Evolutionary conservation across 2,329 filamentous ascomycete genomes (phyloP), one percentile per base, ranked within the genome.

Genomic region (Cladosporium austrohemisphaericum): DNA sequence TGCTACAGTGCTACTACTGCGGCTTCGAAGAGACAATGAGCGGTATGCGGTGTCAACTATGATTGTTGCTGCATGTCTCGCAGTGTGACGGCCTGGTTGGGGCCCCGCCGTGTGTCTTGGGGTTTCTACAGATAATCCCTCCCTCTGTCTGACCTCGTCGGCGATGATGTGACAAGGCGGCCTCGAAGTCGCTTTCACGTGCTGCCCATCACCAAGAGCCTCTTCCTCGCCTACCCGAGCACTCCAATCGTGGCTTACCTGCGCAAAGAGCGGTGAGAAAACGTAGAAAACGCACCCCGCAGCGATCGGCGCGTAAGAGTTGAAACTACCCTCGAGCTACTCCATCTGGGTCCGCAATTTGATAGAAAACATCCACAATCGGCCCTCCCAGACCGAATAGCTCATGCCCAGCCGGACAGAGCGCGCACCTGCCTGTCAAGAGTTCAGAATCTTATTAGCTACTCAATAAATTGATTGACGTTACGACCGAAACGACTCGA

Each of bases 201-300:
- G 38, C 38, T 20, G 25, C 38, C 18, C 38, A 28, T 41, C 38
- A 19, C 38, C 14, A 45, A 36, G 29, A 45, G 41, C 13, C 41
- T 45, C 20, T 14, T 40, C 22, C 14, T 40, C 14, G 37, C 28
- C 28, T 22, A 40, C 20, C 8, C 37, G 19, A 19, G 16, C 38
- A 18, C 16, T 19, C 44, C 44, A 47, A 47, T 47, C 44, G 33
- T n/a, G 16, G 25, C 22, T n/a, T n/a, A n/a, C n/a, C 8, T 16
- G 18, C 23, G 33, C 25, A 47, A 47, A 47, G 44, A 47, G 44
- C 44, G 44, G 44, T 47, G 44, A 47, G 44, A 29, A 23, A 37
- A 47, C 19, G 25, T 29, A 23, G 23, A 19, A 47, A 47, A 47
- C 32, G 44, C 33, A 38, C 44, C 44, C 44, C 44, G 44, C 44